Conservation (phyloP, 78 protist genomes). For the Dictyostelium citrinum region DNA sequence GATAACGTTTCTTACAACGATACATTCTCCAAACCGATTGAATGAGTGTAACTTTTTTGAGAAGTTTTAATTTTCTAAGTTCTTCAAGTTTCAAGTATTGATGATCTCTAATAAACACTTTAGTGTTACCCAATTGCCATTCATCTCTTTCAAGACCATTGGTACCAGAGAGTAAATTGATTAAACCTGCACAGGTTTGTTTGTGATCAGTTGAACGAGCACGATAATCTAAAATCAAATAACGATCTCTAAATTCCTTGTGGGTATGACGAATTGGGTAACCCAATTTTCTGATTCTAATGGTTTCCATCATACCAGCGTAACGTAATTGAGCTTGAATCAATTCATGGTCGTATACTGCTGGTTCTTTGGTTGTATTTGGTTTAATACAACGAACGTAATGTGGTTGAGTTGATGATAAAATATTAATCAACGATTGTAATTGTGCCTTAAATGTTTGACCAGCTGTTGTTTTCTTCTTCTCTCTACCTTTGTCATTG, state of each 20-base stretch:
- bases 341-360: constrained; percentile 27
- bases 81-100: constrained; percentile 44
- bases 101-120: constrained; percentile 76
- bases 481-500: constrained; percentile 58
- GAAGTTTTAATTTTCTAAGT: constrained; percentile 24
- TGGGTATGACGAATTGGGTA: constrained; percentile 86
- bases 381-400: constrained; percentile 96
- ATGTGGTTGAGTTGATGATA: constrained; percentile 88
- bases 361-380: constrained; percentile 75
- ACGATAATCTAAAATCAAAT: constrained; percentile 28
- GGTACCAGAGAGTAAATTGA: neutral
- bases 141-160: constrained; percentile 18
- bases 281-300: constrained; percentile 90
- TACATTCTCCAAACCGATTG: constrained; percentile 56
- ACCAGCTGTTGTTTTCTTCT: constrained; percentile 87
- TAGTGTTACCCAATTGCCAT: constrained; percentile 70
- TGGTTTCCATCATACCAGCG: constrained; percentile 89
- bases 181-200: constrained; percentile 3
- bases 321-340: constrained; percentile 89
- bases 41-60: constrained; percentile 22
- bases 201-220: constrained; percentile 26
- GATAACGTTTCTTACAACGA: constrained; percentile 25
- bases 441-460: constrained; percentile 79
- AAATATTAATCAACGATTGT: constrained; percentile 64
- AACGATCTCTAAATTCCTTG: constrained; percentile 82